Evolutionary conservation across 2,329 filamentous ascomycete genomes (phyloP).

Genomic region (Leptodontidium sp.): DNA sequence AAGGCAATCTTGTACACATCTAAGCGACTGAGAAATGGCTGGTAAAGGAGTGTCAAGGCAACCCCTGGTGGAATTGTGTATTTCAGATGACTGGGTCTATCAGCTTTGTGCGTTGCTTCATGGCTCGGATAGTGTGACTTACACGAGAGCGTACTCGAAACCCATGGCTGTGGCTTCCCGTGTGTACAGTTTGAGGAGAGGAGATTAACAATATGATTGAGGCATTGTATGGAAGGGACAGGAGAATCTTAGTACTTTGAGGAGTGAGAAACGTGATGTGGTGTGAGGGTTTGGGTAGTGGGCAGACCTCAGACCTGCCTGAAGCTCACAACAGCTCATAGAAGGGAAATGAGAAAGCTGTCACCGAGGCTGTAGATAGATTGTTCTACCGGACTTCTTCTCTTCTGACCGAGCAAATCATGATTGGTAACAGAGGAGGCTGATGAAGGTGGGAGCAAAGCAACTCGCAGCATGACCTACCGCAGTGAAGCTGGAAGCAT

Average conservation of each 20-base stretch:
- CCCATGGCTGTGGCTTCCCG: constrained; percentile 55
- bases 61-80: constrained; percentile 72
- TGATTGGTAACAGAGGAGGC: background rate
- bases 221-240: background rate
- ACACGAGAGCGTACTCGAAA: constrained; percentile 70
- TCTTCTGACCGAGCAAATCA: background rate
- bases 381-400: background rate
- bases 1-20: constrained; percentile 70
- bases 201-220: constrained; percentile 8
- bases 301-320: background rate
- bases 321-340: background rate
- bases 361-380: background rate
- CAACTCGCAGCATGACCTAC: too few species aligned
- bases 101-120: constrained; percentile 10
- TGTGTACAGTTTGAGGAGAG: constrained; percentile 1
- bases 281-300: background rate
- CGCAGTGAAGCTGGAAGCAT: background rate
- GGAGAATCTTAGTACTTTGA: too few species aligned
- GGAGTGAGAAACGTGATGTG: background rate
- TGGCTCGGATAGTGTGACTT: constrained; percentile 46
- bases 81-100: constrained; percentile 59
- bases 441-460: background rate
- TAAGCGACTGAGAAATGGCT: constrained; percentile 66
- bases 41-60: constrained; percentile 64
- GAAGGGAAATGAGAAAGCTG: background rate